Evolutionary conservation across 805 yeast genomes (phyloP), one percentile per base, ranked within the genome.

Genomic region (Sungouiella blattae): DNA sequence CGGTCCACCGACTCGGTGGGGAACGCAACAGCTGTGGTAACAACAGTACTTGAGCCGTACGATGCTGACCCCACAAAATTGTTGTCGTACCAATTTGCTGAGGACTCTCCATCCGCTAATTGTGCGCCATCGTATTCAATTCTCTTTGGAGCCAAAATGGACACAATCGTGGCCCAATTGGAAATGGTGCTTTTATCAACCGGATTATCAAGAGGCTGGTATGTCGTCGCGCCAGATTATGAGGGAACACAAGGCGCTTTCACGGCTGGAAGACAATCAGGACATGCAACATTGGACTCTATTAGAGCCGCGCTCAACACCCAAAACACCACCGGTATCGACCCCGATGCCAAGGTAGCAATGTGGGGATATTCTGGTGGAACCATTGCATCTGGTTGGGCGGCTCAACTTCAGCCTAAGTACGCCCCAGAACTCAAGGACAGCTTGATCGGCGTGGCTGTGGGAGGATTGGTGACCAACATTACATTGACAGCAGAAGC

Each of bases 301-400:
- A 36, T 65, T 14, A 38, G 63, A 29, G 70, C 58, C 3, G 43
- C 51, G 1, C 44, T 63, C 23, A 25, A 36, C 4, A 32, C 52
- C 6, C 42, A 39, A 2, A 36, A 49, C 18, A 18, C 37, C 14
- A 45, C 62, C 1, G 56, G 56, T 1, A 26, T 58, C 14, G 25
- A 38, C 8, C 13, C 40, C 5, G 44, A 49, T 25, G 57, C 65
- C 18, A 30, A 37, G 18, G 50, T 45, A 14, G 50, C 33, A 6
- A 26, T 64, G 30, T 61, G 62, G 62, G 71, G 71, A 0, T 65
- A 58, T 34, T 59, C 66, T 4, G 71, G 71, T n/a, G 70, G 69
- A 7, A 50, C 65, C 1, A 39, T 63, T 20, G 65, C 70, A 11
- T 34, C 61, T 12, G 55, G 62, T 5, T 65, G 70, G 70, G 68